Conservation (phyloP, 176 grass and related monocot genomes). For the Oryza punctata region DNA sequence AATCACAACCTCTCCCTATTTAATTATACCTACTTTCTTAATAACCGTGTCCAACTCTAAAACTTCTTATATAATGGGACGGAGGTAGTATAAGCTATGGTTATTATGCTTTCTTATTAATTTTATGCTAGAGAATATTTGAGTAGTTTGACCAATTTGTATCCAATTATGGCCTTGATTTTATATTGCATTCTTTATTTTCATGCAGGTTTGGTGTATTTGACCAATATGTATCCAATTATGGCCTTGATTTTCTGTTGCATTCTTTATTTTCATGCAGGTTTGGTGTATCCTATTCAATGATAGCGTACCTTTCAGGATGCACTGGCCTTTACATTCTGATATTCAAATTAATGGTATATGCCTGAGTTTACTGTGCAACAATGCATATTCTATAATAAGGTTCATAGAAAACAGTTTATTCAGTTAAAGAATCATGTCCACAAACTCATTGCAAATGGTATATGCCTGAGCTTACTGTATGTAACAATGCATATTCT, state of each 20-base stretch:
- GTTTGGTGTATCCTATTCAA: slow-evolving; percentile 87
- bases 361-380: slow-evolving; percentile 25
- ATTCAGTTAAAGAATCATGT: slow-evolving; percentile 21
- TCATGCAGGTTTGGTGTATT: slow-evolving; percentile 89
- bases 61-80: no score
- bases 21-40: no score
- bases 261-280: slow-evolving; percentile 55
- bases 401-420: slow-evolving; percentile 12
- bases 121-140: slow-evolving; percentile 17
- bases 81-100: not conserved
- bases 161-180: slow-evolving; percentile 26
- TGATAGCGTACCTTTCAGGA: slow-evolving; percentile 94
- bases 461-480: slow-evolving; percentile 46
- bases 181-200: slow-evolving; percentile 27
- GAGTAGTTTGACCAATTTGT: not conserved
- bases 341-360: slow-evolving; percentile 86
- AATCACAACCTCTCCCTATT: no score
- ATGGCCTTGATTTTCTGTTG: slow-evolving; percentile 32
- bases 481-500: not conserved
- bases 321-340: slow-evolving; percentile 85
- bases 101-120: slow-evolving; percentile 10
- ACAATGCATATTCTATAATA: slow-evolving; percentile 12
- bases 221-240: not conserved
- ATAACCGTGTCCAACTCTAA: no score
- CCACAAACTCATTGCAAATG: slow-evolving; percentile 38